These are phyloP conservation scores for Xylaria sp. DNA, from an alignment of 2,329 filamentous ascomycete genomes.

Conservation along the genomic window DNA sequence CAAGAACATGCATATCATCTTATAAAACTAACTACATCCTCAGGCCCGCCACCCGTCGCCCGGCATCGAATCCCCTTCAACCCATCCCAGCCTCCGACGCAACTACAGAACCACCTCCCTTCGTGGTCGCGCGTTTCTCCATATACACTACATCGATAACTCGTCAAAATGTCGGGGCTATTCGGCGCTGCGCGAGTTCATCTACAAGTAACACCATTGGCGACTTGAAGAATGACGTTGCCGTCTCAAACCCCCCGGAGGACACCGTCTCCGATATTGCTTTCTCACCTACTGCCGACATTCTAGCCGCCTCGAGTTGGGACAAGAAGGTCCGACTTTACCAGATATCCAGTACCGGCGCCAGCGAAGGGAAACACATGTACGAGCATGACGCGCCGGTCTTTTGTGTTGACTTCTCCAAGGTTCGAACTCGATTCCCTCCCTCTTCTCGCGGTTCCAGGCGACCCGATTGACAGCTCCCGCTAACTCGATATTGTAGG, in stretches of 20 bases:
- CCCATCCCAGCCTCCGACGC: neutral
- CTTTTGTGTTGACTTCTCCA: constrained; percentile 84
- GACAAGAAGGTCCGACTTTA: constrained; percentile 98
- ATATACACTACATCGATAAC: neutral
- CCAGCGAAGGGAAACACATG: constrained; percentile 82
- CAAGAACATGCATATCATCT: neutral
- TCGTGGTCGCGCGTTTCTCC: neutral
- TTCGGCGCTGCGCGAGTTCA: constrained; percentile 59
- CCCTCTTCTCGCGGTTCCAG: neutral
- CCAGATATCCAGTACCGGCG: constrained; percentile 78
- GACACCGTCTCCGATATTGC: constrained; percentile 88
- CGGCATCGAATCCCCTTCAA: neutral
- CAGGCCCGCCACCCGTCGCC: neutral
- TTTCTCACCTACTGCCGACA: constrained; percentile 71
- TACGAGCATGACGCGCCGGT: constrained; percentile 89
- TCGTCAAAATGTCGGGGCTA: constrained; percentile 64
- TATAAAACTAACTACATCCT: neutral
- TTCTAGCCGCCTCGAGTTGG: constrained; percentile 91
- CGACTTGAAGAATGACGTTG: constrained; percentile 88
- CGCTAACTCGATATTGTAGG: constrained; percentile 56
- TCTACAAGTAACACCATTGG: constrained; percentile 73
- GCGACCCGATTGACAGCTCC: neutral
- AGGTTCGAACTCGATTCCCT: constrained; percentile 72
- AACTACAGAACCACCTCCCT: neutral
- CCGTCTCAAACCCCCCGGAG: constrained; percentile 77